A percentile compares a stretch with the other conserved stretches of the same genome.
phyloP scores from a whole-genome alignment of 2,329 filamentous ascomycete species.

The Parafenestella ontariensis region DNA sequence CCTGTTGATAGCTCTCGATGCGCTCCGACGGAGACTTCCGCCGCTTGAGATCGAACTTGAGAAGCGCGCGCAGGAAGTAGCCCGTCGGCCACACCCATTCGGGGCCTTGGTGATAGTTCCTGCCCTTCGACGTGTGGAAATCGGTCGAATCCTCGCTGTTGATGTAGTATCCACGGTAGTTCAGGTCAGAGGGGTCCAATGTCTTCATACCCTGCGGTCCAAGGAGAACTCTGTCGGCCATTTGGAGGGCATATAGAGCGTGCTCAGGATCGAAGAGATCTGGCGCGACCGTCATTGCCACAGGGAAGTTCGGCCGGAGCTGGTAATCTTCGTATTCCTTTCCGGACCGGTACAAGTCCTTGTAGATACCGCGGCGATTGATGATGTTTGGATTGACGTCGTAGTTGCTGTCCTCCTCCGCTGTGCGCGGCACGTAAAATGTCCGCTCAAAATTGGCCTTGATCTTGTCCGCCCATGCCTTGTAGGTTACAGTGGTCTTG shows the following conservation, averaged over 20 bases:
- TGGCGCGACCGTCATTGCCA: constrained; percentile 93
- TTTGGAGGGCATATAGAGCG: constrained; percentile 78
- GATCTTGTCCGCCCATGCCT: constrained; percentile 80
- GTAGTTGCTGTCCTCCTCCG: constrained; percentile 75
- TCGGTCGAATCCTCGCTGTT: constrained; percentile 93
- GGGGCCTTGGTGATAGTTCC: constrained; percentile 97
- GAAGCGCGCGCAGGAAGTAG: constrained; percentile 88
- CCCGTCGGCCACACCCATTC: constrained; percentile 99
- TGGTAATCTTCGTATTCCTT: constrained; percentile 99
- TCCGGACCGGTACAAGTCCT: constrained; percentile 90
- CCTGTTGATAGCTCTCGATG: constrained; percentile 92
- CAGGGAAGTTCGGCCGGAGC: constrained; percentile 89
- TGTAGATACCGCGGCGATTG: constrained; percentile 96
- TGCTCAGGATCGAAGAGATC: constrained; percentile 82
- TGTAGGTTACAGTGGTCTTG: constrained; percentile 68
- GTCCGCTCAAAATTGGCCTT: constrained; percentile 88
- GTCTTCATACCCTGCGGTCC: constrained; percentile 96
- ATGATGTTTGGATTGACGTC: constrained; percentile 80
- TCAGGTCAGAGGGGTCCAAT: constrained; percentile 87
- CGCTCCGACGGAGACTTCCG: constrained; percentile 71
- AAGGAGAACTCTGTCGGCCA: constrained; percentile 79
- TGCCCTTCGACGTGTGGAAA: constrained; percentile 89
- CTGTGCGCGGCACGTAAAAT: constrained; percentile 80
- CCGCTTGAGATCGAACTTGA: constrained; percentile 86
- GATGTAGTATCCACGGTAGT: constrained; percentile 93